Conservation (phyloP, 2,329 filamentous ascomycete species). For the Coleophoma cylindrospora region DNA sequence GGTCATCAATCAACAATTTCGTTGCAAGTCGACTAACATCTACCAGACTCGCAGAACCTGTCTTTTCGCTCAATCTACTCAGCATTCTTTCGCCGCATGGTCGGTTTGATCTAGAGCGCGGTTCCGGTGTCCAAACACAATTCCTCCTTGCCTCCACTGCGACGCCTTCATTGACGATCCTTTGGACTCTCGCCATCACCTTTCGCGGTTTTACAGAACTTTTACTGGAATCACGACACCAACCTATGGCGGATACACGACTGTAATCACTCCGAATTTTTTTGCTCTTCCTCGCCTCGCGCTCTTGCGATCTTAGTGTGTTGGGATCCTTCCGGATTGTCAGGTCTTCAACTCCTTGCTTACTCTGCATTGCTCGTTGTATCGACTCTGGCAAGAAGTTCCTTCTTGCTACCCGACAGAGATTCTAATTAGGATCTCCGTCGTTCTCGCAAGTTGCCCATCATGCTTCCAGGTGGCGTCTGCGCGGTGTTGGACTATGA, state of each 20-base stretch:
- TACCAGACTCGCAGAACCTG: conserved; percentile 8
- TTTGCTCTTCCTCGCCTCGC: conserved; percentile 14
- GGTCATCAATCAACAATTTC: not conserved
- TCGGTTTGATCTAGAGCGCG: conserved; percentile 15
- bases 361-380: no score
- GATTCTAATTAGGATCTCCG: conserved; percentile 22
- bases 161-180: conserved; percentile 6
- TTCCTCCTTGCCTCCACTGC: conserved; percentile 3
- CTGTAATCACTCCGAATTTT: conserved; percentile 15
- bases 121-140: conserved; percentile 18
- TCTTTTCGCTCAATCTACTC: no score
- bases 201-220: conserved; percentile 3
- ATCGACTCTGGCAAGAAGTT: conserved; percentile 12
- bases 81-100: conserved; percentile 17
- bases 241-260: conserved; percentile 23
- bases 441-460: conserved; percentile 19
- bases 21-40: conserved; percentile 8
- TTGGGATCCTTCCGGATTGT: conserved; percentile 6
- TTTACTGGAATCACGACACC: conserved; percentile 4
- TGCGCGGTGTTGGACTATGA: conserved; percentile 73
- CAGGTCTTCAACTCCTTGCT: conserved; percentile 3
- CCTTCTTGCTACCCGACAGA: conserved; percentile 22
- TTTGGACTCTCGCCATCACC: conserved; percentile 1
- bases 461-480: conserved; percentile 51
- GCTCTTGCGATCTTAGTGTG: conserved; percentile 5